Conservation (phyloP, 2,329 filamentous ascomycete species). For the Sphaerostilbella broomeana region DNA sequence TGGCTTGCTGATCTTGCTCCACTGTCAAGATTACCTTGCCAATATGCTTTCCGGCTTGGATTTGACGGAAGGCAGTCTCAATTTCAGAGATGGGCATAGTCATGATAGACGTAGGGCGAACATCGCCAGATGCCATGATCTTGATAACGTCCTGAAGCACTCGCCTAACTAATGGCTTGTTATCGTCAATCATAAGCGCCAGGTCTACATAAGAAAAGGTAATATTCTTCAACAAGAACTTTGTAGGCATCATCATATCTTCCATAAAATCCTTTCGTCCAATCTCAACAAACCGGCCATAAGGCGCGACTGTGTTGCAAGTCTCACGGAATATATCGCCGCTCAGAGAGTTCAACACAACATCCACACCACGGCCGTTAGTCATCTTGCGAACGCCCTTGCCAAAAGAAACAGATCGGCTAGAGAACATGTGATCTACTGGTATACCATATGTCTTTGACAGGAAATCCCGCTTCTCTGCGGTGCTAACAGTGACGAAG, state of each 20-base stretch:
- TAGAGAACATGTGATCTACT: neutral
- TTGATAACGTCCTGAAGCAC: conserved; percentile 7
- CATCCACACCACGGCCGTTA: conserved; percentile 22
- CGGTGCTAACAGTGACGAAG: conserved; percentile 26
- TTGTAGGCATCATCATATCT: conserved; percentile 29
- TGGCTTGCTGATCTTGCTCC: too few relatives aligned
- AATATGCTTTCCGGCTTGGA: conserved; percentile 17
- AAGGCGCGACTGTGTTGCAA: conserved; percentile 21
- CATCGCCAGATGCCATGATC: conserved; percentile 4
- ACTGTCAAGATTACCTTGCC: conserved; percentile 19
- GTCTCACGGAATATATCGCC: conserved; percentile 6
- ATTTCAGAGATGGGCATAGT: conserved; percentile 16
- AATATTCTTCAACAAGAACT: conserved; percentile 30
- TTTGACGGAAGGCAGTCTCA: conserved; percentile 16
- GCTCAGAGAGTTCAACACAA: conserved; percentile 6
- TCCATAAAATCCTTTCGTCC: conserved; percentile 29
- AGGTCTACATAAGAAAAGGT: conserved; percentile 39
- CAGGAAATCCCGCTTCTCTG: conserved; percentile 24
- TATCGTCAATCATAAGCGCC: too few relatives aligned
- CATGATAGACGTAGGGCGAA: conserved; percentile 2
- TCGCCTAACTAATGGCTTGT: conserved; percentile 2
- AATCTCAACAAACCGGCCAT: conserved; percentile 35
- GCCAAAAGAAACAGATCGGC: neutral
- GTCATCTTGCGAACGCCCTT: conserved; percentile 9
- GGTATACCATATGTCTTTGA: conserved; percentile 16